A percentile compares a stretch with the other conserved stretches of the same genome.
Evolutionary conservation across 139 green algal genomes (phyloP).

Genomic region (Yamagishiella unicocca): DNA sequence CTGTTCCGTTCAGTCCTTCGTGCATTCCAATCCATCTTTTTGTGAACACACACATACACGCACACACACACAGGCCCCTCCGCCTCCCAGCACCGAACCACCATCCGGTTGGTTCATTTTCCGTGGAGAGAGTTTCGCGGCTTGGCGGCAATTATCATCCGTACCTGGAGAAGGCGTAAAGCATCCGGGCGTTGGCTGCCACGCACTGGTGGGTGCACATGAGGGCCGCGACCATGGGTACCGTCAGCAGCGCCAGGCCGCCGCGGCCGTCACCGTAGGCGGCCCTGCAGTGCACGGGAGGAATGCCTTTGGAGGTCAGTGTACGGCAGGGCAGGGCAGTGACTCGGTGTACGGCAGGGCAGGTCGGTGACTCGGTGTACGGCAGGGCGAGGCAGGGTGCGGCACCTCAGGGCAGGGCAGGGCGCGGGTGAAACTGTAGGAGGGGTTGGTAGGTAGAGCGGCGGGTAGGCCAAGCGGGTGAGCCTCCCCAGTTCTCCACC

Average conservation of each 20-base stretch:
- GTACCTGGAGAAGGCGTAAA: slow-evolving; percentile 38
- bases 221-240: neutral
- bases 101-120: neutral
- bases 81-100: neutral
- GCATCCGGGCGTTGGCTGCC: slow-evolving; percentile 10
- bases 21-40: neutral
- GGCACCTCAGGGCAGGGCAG: too few relatives aligned
- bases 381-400: too few relatives aligned
- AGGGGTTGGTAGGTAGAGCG: neutral
- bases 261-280: slow-evolving; percentile 24
- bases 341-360: too few relatives aligned
- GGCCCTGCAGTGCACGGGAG: slow-evolving; percentile 5
- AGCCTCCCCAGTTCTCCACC: neutral
- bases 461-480: neutral
- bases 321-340: too few relatives aligned
- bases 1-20: too few relatives aligned
- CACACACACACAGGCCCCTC: neutral
- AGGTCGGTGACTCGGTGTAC: too few relatives aligned
- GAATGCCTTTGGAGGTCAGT: too few relatives aligned
- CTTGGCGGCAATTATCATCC: too few relatives aligned
- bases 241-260: slow-evolving; percentile 4
- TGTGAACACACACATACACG: neutral
- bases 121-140: too few relatives aligned
- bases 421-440: neutral
- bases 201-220: slow-evolving; percentile 12